phyloP scores from a whole-genome alignment of 768 basidiomycete species.

The Scleroderma bovista region DNA sequence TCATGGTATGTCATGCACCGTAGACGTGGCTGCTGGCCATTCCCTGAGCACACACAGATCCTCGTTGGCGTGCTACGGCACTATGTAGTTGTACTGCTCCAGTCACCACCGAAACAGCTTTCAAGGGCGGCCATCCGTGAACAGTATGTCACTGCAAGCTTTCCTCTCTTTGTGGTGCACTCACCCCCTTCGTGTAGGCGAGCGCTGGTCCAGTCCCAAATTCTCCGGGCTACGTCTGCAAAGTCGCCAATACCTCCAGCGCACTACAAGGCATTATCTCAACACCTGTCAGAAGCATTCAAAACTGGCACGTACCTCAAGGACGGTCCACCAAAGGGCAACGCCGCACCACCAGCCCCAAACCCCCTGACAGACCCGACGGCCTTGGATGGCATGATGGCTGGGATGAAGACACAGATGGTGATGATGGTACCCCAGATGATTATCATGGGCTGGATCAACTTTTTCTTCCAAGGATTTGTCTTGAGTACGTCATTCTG shows the following conservation, averaged over 20 bases:
- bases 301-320: slow-evolving; percentile 79
- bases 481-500: slow-evolving; percentile 74
- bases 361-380: slow-evolving; percentile 88
- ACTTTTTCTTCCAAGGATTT: slow-evolving; percentile 99
- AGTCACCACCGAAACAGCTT: slow-evolving; percentile 77
- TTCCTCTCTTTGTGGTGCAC: neutral
- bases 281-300: slow-evolving; percentile 67
- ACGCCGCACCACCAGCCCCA: slow-evolving; percentile 52
- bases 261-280: slow-evolving; percentile 72
- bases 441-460: slow-evolving; percentile 99
- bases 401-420: slow-evolving; percentile 98
- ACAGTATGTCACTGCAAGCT: slow-evolving; percentile 50
- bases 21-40: neutral
- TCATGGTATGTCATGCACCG: slow-evolving; percentile 75
- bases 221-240: slow-evolving; percentile 75
- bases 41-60: slow-evolving; percentile 46
- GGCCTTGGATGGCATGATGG: slow-evolving; percentile 98
- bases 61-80: slow-evolving; percentile 90
- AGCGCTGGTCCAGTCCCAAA: slow-evolving; percentile 74
- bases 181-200: slow-evolving; percentile 40
- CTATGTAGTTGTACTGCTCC: slow-evolving; percentile 84
- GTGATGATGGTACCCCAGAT: slow-evolving; percentile 99
- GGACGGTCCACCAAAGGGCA: slow-evolving; percentile 67
- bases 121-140: slow-evolving; percentile 78
- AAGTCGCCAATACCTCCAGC: slow-evolving; percentile 75